phyloP scores from a whole-genome alignment of 345 rosid genomes.

The Noccaea caerulescens region DNA sequence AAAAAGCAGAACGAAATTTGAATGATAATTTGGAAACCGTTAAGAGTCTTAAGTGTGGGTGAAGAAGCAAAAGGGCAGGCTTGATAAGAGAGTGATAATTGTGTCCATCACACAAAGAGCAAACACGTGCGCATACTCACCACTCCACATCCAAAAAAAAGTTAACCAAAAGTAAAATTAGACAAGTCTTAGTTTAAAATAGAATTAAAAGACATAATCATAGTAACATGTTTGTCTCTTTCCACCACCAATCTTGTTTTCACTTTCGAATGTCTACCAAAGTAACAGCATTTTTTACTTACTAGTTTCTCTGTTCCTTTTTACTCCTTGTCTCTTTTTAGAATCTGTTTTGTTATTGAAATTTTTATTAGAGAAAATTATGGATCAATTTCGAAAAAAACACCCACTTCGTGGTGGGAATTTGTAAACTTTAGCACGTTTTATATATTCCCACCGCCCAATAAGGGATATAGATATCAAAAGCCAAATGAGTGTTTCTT shows the following conservation, averaged over 20 bases:
- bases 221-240: slow-evolving; percentile 38
- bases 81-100: slow-evolving; percentile 46
- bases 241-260: slow-evolving; percentile 35
- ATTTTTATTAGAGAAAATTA: slow-evolving; percentile 14
- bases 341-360: slow-evolving; percentile 16
- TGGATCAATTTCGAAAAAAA: background rate
- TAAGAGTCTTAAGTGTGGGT: slow-evolving; percentile 4
- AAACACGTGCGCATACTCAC: slow-evolving; percentile 63
- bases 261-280: slow-evolving; percentile 40
- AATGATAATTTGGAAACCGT: slow-evolving; percentile 1
- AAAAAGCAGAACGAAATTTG: background rate
- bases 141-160: slow-evolving; percentile 25
- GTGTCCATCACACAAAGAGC: slow-evolving; percentile 53
- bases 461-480: background rate
- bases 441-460: slow-evolving; percentile 1
- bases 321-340: slow-evolving; percentile 9
- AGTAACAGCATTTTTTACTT: slow-evolving; percentile 37
- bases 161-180: background rate
- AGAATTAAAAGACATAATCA: slow-evolving; percentile 33
- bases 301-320: slow-evolving; percentile 13
- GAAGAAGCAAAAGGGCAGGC: slow-evolving; percentile 19
- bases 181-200: background rate
- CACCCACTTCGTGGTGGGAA: slow-evolving; percentile 15
- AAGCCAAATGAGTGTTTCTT: slow-evolving; percentile 13
- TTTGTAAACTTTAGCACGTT: slow-evolving; percentile 8